These are phyloP conservation scores for Trichoderma reesei DNA, from an alignment of 495 filamentous ascomycete species.

Conservation along the genomic window DNA sequence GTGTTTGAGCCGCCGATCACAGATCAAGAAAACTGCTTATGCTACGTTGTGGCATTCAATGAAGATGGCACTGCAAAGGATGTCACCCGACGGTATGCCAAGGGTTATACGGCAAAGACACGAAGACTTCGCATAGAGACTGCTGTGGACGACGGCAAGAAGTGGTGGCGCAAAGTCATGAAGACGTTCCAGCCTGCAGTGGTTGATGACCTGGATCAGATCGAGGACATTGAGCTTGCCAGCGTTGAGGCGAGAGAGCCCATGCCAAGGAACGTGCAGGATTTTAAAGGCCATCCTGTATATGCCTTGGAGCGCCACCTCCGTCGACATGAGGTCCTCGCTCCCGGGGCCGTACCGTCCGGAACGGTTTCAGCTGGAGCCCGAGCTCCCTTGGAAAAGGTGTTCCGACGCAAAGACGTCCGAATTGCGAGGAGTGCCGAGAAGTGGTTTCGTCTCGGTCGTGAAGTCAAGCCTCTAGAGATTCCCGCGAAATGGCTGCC, in stretches of 20 bases:
- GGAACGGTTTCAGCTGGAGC: conserved; percentile 70
- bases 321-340: conserved; percentile 65
- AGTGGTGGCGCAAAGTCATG: conserved; percentile 64
- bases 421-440: conserved; percentile 62
- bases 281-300: conserved; percentile 88
- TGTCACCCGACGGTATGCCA: conserved; percentile 69
- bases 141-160: conserved; percentile 47
- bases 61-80: conserved; percentile 62
- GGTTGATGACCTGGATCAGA: conserved; percentile 59
- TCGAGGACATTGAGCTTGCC: conserved; percentile 69
- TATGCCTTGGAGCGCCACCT: conserved; percentile 86
- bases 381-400: conserved; percentile 39
- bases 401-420: conserved; percentile 77
- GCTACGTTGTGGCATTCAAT: conserved; percentile 81
- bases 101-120: conserved; percentile 83
- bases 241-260: conserved; percentile 63
- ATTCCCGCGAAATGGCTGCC: conserved; percentile 65
- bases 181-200: conserved; percentile 47
- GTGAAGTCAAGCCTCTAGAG: conserved; percentile 63
- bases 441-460: conserved; percentile 79
- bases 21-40: conserved; percentile 61
- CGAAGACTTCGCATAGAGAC: conserved; percentile 62
- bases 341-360: conserved; percentile 58
- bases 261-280: conserved; percentile 80
- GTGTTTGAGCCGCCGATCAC: conserved; percentile 71